phyloP scores from a whole-genome alignment of 352 stramenopile genomes.

The Globisporangium paddicum region DNA sequence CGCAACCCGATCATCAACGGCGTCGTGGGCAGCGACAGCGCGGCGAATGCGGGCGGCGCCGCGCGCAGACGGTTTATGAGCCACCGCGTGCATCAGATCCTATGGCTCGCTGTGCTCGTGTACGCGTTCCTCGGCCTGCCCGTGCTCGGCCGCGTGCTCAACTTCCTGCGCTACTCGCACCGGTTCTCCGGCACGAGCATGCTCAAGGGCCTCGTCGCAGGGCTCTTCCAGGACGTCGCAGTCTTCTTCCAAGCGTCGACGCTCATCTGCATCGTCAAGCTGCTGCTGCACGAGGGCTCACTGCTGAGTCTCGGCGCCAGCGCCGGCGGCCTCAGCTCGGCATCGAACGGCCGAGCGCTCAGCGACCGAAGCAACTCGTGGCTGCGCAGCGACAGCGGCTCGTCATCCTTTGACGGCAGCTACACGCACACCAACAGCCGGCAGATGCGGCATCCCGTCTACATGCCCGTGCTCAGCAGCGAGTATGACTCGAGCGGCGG shows the following conservation, averaged over 20 bases:
- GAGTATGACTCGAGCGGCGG: constrained; percentile 36
- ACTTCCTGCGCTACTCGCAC: constrained; percentile 54
- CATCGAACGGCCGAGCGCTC: neutral
- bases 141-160: constrained; percentile 54
- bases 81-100: constrained; percentile 46
- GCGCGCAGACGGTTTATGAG: constrained; percentile 19
- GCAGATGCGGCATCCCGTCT: constrained; percentile 38
- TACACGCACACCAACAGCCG: constrained; percentile 13
- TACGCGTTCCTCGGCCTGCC: constrained; percentile 65
- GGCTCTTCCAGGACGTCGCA: constrained; percentile 51
- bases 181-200: constrained; percentile 43
- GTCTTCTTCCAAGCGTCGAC: constrained; percentile 62
- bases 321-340: neutral
- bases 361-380: constrained; percentile 2
- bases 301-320: constrained; percentile 2
- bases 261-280: constrained; percentile 62
- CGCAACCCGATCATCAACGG: constrained; percentile 12
- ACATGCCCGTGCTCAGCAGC: constrained; percentile 51
- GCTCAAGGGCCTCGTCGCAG: constrained; percentile 37
- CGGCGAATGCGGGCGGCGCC: neutral
- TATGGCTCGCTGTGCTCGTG: constrained; percentile 62
- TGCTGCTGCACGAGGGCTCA: constrained; percentile 36
- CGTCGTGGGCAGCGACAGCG: constrained; percentile 10
- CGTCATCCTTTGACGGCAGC: neutral
- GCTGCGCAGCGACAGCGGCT: constrained; percentile 8